Base-by-base conservation (phyloP, 2,329 filamentous ascomycete species). In the Ascochyta viciae-villosae region DNA sequence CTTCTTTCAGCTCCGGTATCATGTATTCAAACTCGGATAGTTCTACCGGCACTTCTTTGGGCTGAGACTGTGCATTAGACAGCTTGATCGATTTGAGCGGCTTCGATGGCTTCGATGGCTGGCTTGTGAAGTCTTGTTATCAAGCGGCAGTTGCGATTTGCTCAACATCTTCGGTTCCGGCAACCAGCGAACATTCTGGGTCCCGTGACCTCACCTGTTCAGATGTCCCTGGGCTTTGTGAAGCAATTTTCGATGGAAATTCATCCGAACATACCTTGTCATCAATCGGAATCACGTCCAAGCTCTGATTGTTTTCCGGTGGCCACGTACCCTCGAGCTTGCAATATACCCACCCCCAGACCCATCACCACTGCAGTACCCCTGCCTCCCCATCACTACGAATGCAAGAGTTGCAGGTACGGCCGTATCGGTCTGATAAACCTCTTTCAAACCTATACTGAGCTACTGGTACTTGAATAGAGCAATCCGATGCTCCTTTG, bases 141-240 rank as follows among this genome's bases (percentile, higher is more conserved):
- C 19, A 19, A 19, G 24, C 41, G 46, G 46, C 52, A 55, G 46
- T 50, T 46, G 31, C 9, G n/a, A n/a, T 23, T 24, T 22, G 35
- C 4, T 37, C 12, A 22, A 12, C 41, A 55, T 15, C 46, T 41
- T 55, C 46, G 46, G 52, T 55, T 42, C 33, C 41, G 52, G 46
- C 26, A 55, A 37, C 9, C 22, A 37, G 16, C 13, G 29, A 40
- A 12, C 4, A 15, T 6, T n/a, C 12, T n/a, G 5, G 19, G 16
- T 40, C 38, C 23, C 23, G 38, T 40, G 38, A 26, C 22, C 10
- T 26, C 23, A 19, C 22, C 10, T 7, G 6, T 3, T 40, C 38
- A 40, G 23, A 13, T 19, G 35, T 22, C 16, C 16, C 19, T 10
- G 35, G n/a, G n/a, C 10, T 22, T 38, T 22, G n/a, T 22, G 1